Base-by-base conservation (phyloP, 2,329 filamentous ascomycete species). In the Stachybotrys echinatus region DNA sequence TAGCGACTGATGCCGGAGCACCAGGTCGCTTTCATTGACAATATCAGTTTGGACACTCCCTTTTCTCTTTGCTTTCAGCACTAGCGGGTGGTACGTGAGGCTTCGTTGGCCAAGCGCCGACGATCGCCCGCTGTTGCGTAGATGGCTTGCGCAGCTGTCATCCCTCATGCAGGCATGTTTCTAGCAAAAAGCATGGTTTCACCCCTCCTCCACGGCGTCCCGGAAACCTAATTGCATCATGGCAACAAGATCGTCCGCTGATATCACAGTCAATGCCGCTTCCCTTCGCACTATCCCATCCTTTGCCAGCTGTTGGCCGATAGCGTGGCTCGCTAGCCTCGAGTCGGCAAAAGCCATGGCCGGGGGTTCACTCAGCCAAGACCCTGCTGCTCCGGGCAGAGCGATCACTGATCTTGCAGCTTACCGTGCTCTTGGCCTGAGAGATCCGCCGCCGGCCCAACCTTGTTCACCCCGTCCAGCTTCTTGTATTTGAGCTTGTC, bases 371-470 rank as follows among this genome's bases (percentile, higher is more conserved):
- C 27, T 5, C 27, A 34, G 27, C 27, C 27, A 34, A 34, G 27
- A 34, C 10, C 27, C 27, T 8, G 27, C 27, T 14, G 14, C 27
- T n/a, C n/a, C n/a, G n/a, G n/a, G n/a, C n/a, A n/a, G n/a, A n/a
- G n/a, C 27, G 27, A 34, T 34, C 27, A 34, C 27, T 34, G 27
- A 34, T 34, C 27, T 34, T 34, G 27, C 27, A 14, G 27, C 27
- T 10, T 22, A 14, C 14, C 46, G 12, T 45, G 42, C 38, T 48
- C 44, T 38, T 34, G 21, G 1, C 72, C 74, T 1, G 73, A 71
- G 44, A 72, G 42, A 52, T 75, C 72, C 4, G 52, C 56, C 0
- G 59, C 55, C 1, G 73, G 73, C 14, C 52, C 23, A 7, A 73
- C 50, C 4, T 45, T 55, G 8, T 67, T 58, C 27, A 59, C 38